A percentile compares a stretch with the other conserved stretches of the same genome.
phyloP scores from a whole-genome alignment of 179 eudicot genomes.

The Camellia oleifera region DNA sequence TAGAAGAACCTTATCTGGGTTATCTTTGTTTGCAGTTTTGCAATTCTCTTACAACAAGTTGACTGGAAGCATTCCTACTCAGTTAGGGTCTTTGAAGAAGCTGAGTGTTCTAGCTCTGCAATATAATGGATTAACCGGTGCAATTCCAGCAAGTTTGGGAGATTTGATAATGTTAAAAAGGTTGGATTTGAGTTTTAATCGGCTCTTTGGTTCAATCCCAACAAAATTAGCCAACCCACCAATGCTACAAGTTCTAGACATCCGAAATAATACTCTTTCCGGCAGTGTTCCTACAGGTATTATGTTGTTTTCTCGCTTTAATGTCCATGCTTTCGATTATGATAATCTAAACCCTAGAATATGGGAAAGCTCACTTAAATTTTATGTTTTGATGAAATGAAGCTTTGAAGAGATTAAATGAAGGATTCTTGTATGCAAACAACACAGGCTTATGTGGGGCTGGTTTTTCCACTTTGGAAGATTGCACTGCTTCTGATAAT shows the following conservation, averaged over 20 bases:
- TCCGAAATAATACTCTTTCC: slow-evolving; percentile 70
- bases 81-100: slow-evolving; percentile 66
- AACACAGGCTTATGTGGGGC: slow-evolving; percentile 72
- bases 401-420: slow-evolving; percentile 69
- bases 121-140: slow-evolving; percentile 66
- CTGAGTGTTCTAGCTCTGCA: slow-evolving; percentile 73
- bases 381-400: slow-evolving; percentile 15
- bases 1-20: background rate
- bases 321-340: background rate
- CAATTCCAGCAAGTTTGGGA: slow-evolving; percentile 85
- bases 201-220: slow-evolving; percentile 78
- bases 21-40: slow-evolving; percentile 49
- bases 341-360: background rate
- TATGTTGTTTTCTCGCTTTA: background rate
- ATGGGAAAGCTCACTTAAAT: background rate
- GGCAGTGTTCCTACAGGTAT: slow-evolving; percentile 84
- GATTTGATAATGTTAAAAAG: slow-evolving; percentile 55
- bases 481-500: slow-evolving; percentile 43
- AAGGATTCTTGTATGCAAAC: slow-evolving; percentile 64
- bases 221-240: slow-evolving; percentile 63
- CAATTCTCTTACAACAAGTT: slow-evolving; percentile 82
- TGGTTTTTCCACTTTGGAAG: slow-evolving; percentile 54
- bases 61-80: slow-evolving; percentile 67
- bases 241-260: slow-evolving; percentile 52
- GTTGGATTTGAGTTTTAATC: slow-evolving; percentile 75